These are phyloP conservation scores for Colletotrichum caudatum DNA, from an alignment of 2,329 filamentous ascomycete species.

Conservation along the genomic window DNA sequence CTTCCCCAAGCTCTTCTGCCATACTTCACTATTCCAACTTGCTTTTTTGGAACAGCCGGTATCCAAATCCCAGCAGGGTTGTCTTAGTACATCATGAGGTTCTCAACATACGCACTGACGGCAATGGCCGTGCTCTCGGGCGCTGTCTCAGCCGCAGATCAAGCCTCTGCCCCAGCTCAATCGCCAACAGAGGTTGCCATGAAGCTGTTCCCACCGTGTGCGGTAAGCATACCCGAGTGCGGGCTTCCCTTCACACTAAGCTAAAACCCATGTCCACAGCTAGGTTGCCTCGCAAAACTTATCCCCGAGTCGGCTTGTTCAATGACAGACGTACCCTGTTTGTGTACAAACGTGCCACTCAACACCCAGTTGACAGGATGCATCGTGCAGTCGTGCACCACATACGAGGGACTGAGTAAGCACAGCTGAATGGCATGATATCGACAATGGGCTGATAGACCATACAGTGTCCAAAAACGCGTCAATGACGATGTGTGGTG, in stretches of 20 bases:
- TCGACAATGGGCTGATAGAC: not conserved
- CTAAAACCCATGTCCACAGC: not conserved
- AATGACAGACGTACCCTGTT: not conserved
- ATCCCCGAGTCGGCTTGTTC: not conserved
- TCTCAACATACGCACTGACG: not conserved
- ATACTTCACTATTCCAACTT: not conserved
- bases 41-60: not conserved
- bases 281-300: not conserved
- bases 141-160: not conserved
- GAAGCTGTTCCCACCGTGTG: not conserved
- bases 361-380: not conserved
- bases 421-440: too few relatives aligned
- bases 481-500: slow-evolving; percentile 43
- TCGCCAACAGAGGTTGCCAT: not conserved
- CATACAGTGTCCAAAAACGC: slow-evolving; percentile 41
- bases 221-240: not conserved
- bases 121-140: not conserved
- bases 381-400: not conserved
- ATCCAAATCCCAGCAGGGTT: not conserved
- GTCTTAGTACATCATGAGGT: not conserved
- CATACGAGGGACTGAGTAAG: not conserved
- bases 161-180: not conserved
- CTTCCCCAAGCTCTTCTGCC: not conserved
- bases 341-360: slow-evolving; percentile 3
- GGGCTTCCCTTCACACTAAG: not conserved